These are phyloP conservation scores for Aspergillus ochraceus DNA, from an alignment of 2,329 filamentous ascomycete species.

Conservation along the genomic window DNA sequence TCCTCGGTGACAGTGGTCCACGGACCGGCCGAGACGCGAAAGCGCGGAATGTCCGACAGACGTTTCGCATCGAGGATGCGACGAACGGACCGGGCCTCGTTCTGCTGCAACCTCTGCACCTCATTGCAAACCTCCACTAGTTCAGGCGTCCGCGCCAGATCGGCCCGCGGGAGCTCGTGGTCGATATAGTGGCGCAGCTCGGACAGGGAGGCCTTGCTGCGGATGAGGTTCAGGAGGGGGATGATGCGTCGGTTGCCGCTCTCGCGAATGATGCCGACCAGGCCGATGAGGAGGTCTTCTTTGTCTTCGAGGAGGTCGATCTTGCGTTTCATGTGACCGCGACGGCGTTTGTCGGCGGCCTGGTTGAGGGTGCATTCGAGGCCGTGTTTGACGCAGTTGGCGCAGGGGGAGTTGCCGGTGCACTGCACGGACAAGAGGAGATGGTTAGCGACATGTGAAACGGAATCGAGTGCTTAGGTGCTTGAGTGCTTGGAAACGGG, in stretches of 20 bases:
- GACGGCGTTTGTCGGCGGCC: slow-evolving; percentile 22
- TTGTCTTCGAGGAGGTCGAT: slow-evolving; percentile 26
- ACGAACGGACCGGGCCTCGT: slow-evolving; percentile 16
- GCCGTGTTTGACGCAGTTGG: slow-evolving; percentile 22
- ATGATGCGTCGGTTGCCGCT: slow-evolving; percentile 16
- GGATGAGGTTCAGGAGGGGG: slow-evolving; percentile 28
- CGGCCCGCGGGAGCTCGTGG: slow-evolving; percentile 18
- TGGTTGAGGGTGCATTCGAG: slow-evolving; percentile 25
- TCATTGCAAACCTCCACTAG: slow-evolving; percentile 19
- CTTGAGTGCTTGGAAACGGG: too few relatives aligned
- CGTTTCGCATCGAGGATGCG: slow-evolving; percentile 18
- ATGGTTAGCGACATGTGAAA: neutral
- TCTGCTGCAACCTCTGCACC: slow-evolving; percentile 17
- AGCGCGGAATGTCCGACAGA: slow-evolving; percentile 19
- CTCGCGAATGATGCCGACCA: slow-evolving; percentile 26
- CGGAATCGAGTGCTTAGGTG: too few relatives aligned
- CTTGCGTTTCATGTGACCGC: slow-evolving; percentile 27
- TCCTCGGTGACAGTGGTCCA: slow-evolving; percentile 30
- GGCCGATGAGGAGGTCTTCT: slow-evolving; percentile 23
- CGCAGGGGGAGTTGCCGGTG: slow-evolving; percentile 23
- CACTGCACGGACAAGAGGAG: slow-evolving; percentile 15
- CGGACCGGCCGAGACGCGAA: slow-evolving; percentile 27
- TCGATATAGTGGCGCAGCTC: slow-evolving; percentile 29
- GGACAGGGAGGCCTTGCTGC: slow-evolving; percentile 26
- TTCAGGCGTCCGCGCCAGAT: slow-evolving; percentile 23